phyloP scores from a whole-genome alignment of 2,329 filamentous ascomycete species.

The Pseudopithomyces chartarum region DNA sequence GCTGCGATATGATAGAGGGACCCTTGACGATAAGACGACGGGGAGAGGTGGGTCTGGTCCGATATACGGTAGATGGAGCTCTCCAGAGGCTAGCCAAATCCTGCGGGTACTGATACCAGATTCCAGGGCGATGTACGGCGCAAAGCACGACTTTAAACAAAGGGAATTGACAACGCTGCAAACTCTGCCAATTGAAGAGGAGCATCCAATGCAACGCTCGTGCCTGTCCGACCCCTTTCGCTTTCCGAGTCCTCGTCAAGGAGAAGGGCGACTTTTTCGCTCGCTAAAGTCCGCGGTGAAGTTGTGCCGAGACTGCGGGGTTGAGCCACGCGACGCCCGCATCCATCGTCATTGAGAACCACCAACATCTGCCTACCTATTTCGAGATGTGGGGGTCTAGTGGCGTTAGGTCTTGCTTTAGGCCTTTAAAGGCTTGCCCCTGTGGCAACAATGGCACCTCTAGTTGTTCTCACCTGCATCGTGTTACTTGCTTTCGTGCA shows the following conservation, averaged over 20 bases:
- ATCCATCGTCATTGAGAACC: background rate
- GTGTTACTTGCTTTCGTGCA: too few species aligned
- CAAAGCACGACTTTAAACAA: background rate
- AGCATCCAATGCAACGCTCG: too few species aligned
- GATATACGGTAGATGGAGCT: background rate
- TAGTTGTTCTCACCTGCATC: too few species aligned
- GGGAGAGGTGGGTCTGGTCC: background rate
- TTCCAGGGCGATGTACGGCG: background rate
- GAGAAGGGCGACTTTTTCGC: background rate
- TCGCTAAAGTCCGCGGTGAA: background rate
- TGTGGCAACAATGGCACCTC: background rate
- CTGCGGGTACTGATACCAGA: background rate
- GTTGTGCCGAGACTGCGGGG: constrained; percentile 6
- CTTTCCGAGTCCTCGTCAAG: background rate
- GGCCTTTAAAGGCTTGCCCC: background rate
- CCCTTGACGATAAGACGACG: background rate
- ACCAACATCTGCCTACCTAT: background rate
- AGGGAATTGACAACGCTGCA: background rate
- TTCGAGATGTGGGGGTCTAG: background rate
- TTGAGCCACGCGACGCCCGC: background rate
- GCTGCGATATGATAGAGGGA: background rate
- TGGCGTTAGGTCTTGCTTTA: background rate
- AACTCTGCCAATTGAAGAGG: too few species aligned
- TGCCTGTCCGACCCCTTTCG: background rate
- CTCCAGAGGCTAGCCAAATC: background rate